Base-by-base conservation (phyloP, 345 rosid genomes). In the Balakata baccata region DNA sequence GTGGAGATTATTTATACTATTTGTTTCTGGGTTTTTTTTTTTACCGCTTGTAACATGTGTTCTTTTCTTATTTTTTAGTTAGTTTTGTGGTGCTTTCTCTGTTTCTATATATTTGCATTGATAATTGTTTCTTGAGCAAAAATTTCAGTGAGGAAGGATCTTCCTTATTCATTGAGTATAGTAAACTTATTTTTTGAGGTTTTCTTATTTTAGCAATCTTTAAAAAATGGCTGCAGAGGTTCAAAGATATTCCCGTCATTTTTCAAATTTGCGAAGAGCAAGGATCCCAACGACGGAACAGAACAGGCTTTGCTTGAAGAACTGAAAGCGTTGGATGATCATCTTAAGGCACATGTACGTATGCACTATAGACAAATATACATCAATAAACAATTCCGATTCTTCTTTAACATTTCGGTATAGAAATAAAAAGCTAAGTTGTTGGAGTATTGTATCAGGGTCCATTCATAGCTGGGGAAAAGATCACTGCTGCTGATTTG, bases 381-480 rank as follows among this genome's bases (percentile, higher is more conserved):
- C 10, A 39, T 61, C 18, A 13, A 14, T 54, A 60, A 67, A 62
- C n/a, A 41, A 58, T 8, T 47, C 37, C 47, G 41, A 23, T 59
- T 64, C 14, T 72, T 46, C 14, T 65, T 68, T 49, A 11, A 37
- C 58, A 25, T 54, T 68, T 66, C 73, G 63, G 45, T 45, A 39
- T 51, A 5, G 63, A 71, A 29, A 5, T 39, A 46, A 25, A 13
- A 29, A 18, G 7, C 59, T 74, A 43, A 76, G 22, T 65, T 69
- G 34, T 49, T 45, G 62, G 47, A 66, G n/a, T 46, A 37, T 62
- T 71, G 39, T 57, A 75, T 47, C 85, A 84, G 86, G 97, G 97
- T 59, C 97, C 95, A 50, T 89, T 80, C 57, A 79, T 96, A 76
- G 97, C 97, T 16, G 97, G 96, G 39, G 93, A 84, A 70, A 89